A percentile compares a stretch with the other conserved stretches of the same genome.
Conservation (phyloP, 2,329 filamentous ascomycete species). For the Macrophomina phaseolina region DNA sequence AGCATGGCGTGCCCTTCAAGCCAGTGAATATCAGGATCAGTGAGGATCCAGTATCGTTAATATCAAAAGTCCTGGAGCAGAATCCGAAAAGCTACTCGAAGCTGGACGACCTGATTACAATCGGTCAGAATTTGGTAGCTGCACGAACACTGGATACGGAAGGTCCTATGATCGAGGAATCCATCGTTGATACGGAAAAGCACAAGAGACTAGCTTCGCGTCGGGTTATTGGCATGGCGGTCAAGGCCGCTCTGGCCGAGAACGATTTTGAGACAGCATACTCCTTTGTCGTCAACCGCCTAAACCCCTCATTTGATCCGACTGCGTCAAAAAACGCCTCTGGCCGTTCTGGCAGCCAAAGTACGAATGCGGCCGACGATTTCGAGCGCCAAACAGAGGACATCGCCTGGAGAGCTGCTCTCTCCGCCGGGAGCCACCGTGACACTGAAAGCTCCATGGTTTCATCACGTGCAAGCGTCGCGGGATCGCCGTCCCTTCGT, state of each 20-base stretch:
- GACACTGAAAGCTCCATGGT: conserved; percentile 34
- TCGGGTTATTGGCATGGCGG: conserved; percentile 78
- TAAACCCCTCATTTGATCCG: conserved; percentile 43
- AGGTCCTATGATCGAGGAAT: conserved; percentile 33
- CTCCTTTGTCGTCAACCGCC: conserved; percentile 76
- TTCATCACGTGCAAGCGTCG: conserved; percentile 42
- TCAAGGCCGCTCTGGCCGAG: conserved; percentile 75
- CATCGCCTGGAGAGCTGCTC: conserved; percentile 78
- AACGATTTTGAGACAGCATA: conserved; percentile 88
- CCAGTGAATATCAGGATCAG: conserved; percentile 80
- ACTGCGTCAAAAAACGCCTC: background rate
- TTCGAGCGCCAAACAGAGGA: conserved; percentile 57
- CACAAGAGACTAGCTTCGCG: conserved; percentile 59
- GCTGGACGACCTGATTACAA: conserved; percentile 72
- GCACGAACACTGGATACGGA: conserved; percentile 54
- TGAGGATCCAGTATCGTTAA: conserved; percentile 73
- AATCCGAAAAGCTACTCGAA: conserved; percentile 76
- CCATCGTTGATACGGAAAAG: conserved; percentile 29
- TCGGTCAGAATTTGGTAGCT: conserved; percentile 70
- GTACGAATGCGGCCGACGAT: conserved; percentile 8
- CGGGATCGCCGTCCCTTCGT: conserved; percentile 60
- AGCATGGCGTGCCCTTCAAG: conserved; percentile 79
- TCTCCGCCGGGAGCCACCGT: conserved; percentile 77
- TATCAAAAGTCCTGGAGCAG: conserved; percentile 76
- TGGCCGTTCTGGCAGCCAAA: background rate